These are phyloP conservation scores for Blastobotrys apis DNA, from an alignment of 1,139 yeast genomes.

Conservation along the genomic window DNA sequence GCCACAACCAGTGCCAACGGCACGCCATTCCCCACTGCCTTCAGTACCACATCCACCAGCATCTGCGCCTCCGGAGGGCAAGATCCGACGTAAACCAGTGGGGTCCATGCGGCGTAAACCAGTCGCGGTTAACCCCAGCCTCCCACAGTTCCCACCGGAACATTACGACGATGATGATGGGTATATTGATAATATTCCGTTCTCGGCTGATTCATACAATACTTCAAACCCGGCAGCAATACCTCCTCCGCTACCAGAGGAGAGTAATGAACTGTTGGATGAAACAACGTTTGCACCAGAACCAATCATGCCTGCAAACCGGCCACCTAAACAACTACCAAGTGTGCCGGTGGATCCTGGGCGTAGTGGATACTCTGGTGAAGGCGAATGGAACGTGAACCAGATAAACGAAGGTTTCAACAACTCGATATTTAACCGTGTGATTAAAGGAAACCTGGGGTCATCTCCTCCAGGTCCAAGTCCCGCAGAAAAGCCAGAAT, in stretches of 20 bases:
- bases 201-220: conserved; percentile 28
- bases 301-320: conserved; percentile 23
- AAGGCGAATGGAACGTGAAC: conserved; percentile 31
- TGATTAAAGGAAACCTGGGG: conserved; percentile 15
- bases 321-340: conserved; percentile 13
- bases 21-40: neutral
- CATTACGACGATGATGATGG: too few species aligned
- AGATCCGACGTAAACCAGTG: conserved; percentile 19
- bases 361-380: conserved; percentile 25
- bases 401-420: conserved; percentile 36
- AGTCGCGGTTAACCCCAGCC: too few species aligned
- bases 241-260: conserved; percentile 7
- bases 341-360: conserved; percentile 26
- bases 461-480: too few species aligned
- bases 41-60: conserved; percentile 1
- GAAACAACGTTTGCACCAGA: conserved; percentile 29
- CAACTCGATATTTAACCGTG: conserved; percentile 32
- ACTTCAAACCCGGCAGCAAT: neutral
- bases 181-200: conserved; percentile 23
- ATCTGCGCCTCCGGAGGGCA: conserved; percentile 7
- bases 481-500: conserved; percentile 21
- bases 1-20: conserved; percentile 4
- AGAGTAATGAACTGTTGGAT: conserved; percentile 21
- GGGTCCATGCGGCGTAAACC: conserved; percentile 19
- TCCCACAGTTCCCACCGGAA: too few species aligned